A percentile compares a stretch with the other conserved stretches of the same genome.
phyloP scores from a whole-genome alignment of 2,329 filamentous ascomycete species.

The Phyllosticta capitalensis region DNA sequence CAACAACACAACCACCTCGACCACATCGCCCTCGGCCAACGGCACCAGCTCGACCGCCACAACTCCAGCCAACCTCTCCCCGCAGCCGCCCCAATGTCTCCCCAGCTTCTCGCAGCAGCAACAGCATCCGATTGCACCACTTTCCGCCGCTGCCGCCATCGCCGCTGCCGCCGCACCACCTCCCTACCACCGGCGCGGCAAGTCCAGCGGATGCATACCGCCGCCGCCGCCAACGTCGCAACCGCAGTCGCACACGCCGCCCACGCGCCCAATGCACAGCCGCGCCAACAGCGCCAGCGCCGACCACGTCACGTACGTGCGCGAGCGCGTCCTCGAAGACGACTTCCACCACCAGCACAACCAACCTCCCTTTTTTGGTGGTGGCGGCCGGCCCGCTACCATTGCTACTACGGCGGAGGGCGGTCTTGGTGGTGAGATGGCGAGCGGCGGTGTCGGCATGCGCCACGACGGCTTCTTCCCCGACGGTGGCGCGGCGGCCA shows the following conservation, averaged over 20 bases:
- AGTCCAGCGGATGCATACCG: not conserved
- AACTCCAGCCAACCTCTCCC: not conserved
- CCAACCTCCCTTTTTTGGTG: not conserved
- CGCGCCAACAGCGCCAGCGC: conserved; percentile 42
- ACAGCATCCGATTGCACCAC: not conserved
- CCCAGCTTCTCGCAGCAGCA: not conserved
- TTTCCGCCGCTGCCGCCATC: not conserved
- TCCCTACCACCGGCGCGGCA: not conserved
- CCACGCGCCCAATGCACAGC: conserved; percentile 15
- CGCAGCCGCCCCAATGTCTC: not conserved
- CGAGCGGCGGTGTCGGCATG: not conserved
- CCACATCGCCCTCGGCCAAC: not conserved
- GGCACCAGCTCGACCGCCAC: not conserved
- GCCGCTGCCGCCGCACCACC: not conserved
- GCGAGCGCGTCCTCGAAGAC: conserved; percentile 24
- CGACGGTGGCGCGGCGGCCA: conserved; percentile 20
- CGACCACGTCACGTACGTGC: conserved; percentile 60
- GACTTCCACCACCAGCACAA: not conserved
- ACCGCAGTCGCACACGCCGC: not conserved
- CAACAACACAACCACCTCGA: not conserved
- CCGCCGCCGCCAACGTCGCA: not conserved
- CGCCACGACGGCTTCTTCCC: conserved; percentile 26
- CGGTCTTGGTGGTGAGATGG: conserved; percentile 45
- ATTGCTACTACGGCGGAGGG: not conserved
- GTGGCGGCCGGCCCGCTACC: not conserved